Conservation (phyloP, 805 yeast species). For the Isabelozyma pseudorhagii region DNA sequence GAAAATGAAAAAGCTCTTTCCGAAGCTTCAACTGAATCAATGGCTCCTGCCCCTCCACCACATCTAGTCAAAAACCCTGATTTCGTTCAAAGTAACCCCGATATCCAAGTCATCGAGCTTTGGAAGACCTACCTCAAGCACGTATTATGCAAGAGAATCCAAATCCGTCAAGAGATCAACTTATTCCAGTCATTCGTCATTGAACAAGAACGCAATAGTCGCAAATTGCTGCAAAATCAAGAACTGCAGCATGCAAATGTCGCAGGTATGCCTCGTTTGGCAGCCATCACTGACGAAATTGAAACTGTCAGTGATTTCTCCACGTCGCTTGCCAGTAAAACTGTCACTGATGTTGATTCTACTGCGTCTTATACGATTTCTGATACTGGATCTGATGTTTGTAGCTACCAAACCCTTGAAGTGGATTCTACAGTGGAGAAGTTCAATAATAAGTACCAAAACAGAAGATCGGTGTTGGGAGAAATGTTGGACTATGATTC, state of each 20-base stretch:
- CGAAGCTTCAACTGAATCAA: not conserved
- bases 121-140: slow-evolving; percentile 35
- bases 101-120: slow-evolving; percentile 9
- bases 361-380: slow-evolving; percentile 5
- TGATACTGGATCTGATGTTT: slow-evolving; percentile 4
- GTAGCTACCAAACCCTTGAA: not conserved
- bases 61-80: slow-evolving; percentile 9
- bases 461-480: slow-evolving; percentile 40
- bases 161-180: slow-evolving; percentile 38
- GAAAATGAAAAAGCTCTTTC: slow-evolving; percentile 7
- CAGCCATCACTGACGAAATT: not conserved
- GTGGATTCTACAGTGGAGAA: slow-evolving; percentile 14
- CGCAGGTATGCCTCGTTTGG: not conserved
- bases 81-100: not conserved
- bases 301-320: not conserved
- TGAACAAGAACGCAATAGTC: not conserved
- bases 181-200: slow-evolving; percentile 25
- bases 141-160: slow-evolving; percentile 36
- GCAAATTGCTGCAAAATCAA: not conserved
- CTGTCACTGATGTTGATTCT: not conserved
- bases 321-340: not conserved
- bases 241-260: not conserved
- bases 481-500: slow-evolving; percentile 45
- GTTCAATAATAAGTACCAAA: slow-evolving; percentile 21
- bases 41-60: slow-evolving; percentile 24